phyloP scores from a whole-genome alignment of 305 asterid genomes.

The Galium porrigens region DNA sequence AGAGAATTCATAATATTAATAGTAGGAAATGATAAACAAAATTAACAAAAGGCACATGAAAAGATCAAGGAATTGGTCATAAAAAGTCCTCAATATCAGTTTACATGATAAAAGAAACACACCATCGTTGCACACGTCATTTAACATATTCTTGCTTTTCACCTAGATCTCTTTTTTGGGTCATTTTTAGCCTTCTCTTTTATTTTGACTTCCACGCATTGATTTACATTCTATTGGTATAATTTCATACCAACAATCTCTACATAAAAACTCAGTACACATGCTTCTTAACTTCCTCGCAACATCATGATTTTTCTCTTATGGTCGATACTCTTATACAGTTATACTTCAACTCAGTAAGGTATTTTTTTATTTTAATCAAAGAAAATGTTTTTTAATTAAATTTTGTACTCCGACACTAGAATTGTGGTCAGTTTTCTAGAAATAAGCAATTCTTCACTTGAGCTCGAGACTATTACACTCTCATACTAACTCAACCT shows the following conservation, averaged over 20 bases:
- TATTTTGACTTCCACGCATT: background rate
- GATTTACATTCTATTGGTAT: background rate
- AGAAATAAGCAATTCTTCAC: background rate
- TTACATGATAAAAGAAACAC: background rate
- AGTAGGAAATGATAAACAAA: constrained; percentile 6
- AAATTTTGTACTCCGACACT: background rate
- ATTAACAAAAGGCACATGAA: constrained; percentile 8
- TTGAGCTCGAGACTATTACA: background rate
- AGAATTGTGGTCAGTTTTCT: background rate
- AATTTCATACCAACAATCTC: background rate
- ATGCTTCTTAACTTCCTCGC: background rate
- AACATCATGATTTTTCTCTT: background rate
- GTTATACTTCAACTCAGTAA: background rate
- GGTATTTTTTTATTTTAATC: background rate
- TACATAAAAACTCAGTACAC: background rate
- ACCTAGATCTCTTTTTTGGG: background rate
- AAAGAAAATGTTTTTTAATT: too few species aligned
- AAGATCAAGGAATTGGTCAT: constrained; percentile 7
- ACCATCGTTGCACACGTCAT: background rate
- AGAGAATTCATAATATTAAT: constrained; percentile 9
- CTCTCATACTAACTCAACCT: background rate
- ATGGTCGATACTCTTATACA: background rate
- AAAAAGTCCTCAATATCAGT: background rate
- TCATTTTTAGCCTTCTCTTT: background rate
- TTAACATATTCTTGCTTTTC: background rate